A percentile compares a stretch with the other conserved stretches of the same genome.
Conservation (phyloP, 108 stramenopile species). For the Skeletonema marinoi region DNA sequence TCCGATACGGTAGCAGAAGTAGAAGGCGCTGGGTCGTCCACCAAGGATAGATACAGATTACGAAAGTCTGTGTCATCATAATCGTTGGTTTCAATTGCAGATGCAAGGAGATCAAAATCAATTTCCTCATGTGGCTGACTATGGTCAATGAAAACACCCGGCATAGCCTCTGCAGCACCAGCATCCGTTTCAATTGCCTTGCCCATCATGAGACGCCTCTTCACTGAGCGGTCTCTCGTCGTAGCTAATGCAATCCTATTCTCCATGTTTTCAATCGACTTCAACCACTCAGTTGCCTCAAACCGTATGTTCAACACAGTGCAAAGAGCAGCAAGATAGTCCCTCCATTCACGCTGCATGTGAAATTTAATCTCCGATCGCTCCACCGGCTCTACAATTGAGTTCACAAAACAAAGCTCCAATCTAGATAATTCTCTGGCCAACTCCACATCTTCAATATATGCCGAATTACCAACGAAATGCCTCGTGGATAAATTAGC, state of each 20-base stretch:
- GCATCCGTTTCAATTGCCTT: slow-evolving; percentile 70
- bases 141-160: slow-evolving; percentile 72
- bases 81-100: slow-evolving; percentile 23
- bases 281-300: slow-evolving; percentile 72
- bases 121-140: neutral
- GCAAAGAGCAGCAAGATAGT: slow-evolving; percentile 72
- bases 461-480: slow-evolving; percentile 50
- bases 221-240: slow-evolving; percentile 65
- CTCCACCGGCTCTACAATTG: slow-evolving; percentile 71
- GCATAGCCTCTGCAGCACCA: slow-evolving; percentile 37
- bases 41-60: slow-evolving; percentile 2
- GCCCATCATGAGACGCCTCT: slow-evolving; percentile 83
- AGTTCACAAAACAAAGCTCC: slow-evolving; percentile 65
- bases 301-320: slow-evolving; percentile 58
- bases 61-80: slow-evolving; percentile 19
- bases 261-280: slow-evolving; percentile 83
- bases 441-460: slow-evolving; percentile 44
- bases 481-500: slow-evolving; percentile 76
- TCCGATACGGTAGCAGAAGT: neutral
- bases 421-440: slow-evolving; percentile 66
- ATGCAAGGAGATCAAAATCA: slow-evolving; percentile 10
- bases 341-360: slow-evolving; percentile 89
- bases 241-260: slow-evolving; percentile 69
- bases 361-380: slow-evolving; percentile 86
- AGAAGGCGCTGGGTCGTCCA: neutral